Evolutionary conservation across 805 yeast genomes (phyloP).

Genomic region (Lipomyces chichibuensis): DNA sequence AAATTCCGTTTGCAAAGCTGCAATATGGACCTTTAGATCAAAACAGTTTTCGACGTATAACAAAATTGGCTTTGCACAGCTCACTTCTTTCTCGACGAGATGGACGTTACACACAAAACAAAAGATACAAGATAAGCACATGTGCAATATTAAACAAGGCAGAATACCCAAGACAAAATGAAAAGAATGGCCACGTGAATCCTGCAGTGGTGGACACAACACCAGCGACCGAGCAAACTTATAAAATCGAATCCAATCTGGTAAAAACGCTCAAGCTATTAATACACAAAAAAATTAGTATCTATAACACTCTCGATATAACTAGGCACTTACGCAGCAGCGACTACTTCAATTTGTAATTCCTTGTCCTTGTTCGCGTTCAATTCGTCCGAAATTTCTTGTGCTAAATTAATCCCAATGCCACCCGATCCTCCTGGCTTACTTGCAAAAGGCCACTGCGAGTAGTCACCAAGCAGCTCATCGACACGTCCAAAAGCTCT

Average conservation of each 20-base stretch:
- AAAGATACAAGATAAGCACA: not conserved
- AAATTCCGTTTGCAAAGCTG: not conserved
- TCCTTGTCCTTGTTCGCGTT: conserved; percentile 52
- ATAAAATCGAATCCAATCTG: conserved; percentile 86
- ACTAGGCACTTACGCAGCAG: conserved; percentile 62
- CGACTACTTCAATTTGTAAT: conserved; percentile 80
- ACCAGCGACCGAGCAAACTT: conserved; percentile 21
- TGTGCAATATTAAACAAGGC: not conserved
- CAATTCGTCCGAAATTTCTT: conserved; percentile 54
- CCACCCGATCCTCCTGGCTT: conserved; percentile 54
- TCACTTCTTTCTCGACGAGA: not conserved
- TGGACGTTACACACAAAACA: not conserved
- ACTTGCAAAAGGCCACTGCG: conserved; percentile 80
- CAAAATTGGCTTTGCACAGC: not conserved
- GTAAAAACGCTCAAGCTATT: conserved; percentile 61
- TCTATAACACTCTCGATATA: not conserved
- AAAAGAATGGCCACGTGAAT: not conserved
- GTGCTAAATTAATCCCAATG: conserved; percentile 68
- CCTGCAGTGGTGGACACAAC: not conserved
- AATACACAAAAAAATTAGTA: not conserved
- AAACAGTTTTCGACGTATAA: not conserved
- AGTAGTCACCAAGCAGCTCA: conserved; percentile 76
- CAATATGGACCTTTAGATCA: not conserved
- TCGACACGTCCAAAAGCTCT: conserved; percentile 94
- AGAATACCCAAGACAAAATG: not conserved